A percentile compares a stretch with the other conserved stretches of the same genome.
phyloP scores from a whole-genome alignment of 2,329 filamentous ascomycete genomes.

The Botrytis deweyae region DNA sequence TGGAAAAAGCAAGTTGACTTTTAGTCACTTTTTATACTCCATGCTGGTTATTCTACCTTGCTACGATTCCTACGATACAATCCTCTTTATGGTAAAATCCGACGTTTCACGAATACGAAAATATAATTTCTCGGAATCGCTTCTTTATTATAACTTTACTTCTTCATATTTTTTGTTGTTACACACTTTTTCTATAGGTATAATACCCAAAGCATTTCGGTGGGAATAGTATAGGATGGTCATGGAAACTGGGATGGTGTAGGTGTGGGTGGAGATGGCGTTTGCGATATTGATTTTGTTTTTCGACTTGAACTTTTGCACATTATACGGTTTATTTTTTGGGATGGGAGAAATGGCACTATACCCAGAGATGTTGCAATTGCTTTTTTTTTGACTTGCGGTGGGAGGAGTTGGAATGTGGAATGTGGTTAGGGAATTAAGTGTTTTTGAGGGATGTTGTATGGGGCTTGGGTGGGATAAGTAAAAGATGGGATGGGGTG shows the following conservation, averaged over 20 bases:
- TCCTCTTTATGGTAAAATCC: neutral
- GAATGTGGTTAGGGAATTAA: neutral
- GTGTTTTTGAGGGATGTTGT: neutral
- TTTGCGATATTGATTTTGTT: slow-evolving; percentile 9
- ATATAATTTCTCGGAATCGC: neutral
- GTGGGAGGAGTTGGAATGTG: neutral
- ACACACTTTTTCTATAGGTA: slow-evolving; percentile 3
- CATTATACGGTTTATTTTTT: slow-evolving; percentile 7
- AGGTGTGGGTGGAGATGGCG: neutral
- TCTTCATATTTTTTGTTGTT: slow-evolving; percentile 10
- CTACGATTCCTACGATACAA: neutral
- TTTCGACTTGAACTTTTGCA: slow-evolving; percentile 4
- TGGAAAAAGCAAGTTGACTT: slow-evolving; percentile 22
- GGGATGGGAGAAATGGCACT: slow-evolving; percentile 20
- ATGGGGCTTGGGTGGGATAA: neutral
- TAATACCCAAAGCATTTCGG: neutral
- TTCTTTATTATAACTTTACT: slow-evolving; percentile 5
- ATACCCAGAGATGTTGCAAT: slow-evolving; percentile 20
- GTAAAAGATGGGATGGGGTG: neutral
- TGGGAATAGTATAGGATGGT: neutral
- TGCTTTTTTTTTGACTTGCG: neutral
- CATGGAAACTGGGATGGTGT: neutral
- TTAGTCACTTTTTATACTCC: neutral
- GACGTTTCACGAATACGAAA: neutral
- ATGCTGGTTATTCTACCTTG: neutral